phyloP scores from a whole-genome alignment of 768 basidiomycete species.

The Ramaria sp. region DNA sequence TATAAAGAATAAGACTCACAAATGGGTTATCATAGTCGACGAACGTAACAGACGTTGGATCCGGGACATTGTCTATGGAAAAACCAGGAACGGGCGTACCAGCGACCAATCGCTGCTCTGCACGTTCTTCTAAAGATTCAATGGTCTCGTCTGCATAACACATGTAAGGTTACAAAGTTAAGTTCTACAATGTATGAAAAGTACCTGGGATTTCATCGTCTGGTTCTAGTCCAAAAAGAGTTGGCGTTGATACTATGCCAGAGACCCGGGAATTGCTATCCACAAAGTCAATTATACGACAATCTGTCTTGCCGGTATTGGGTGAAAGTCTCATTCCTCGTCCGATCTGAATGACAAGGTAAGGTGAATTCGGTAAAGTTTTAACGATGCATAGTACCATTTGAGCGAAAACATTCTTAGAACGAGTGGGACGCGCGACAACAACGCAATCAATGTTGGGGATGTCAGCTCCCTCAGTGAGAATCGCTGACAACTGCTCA shows the following conservation, averaged over 20 bases:
- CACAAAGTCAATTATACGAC: slow-evolving; percentile 86
- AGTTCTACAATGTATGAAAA: slow-evolving; percentile 2
- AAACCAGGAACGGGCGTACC: slow-evolving; percentile 12
- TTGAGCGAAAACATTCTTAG: slow-evolving; percentile 81
- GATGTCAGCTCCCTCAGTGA: slow-evolving; percentile 92
- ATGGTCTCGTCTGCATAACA: slow-evolving; percentile 36
- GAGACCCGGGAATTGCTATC: slow-evolving; percentile 58
- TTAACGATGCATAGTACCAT: slow-evolving; percentile 46
- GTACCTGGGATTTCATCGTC: slow-evolving; percentile 53
- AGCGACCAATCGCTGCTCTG: slow-evolving; percentile 11
- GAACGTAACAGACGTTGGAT: slow-evolving; percentile 58
- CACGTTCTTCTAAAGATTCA: slow-evolving; percentile 35
- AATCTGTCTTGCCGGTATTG: slow-evolving; percentile 68
- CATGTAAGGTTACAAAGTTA: neutral
- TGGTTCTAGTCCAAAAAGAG: slow-evolving; percentile 80
- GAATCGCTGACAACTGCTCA: slow-evolving; percentile 41
- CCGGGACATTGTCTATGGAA: slow-evolving; percentile 29
- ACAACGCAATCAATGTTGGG: slow-evolving; percentile 90
- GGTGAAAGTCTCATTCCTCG: slow-evolving; percentile 85
- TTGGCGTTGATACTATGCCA: slow-evolving; percentile 70
- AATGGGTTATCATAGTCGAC: slow-evolving; percentile 71
- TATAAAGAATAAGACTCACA: slow-evolving; percentile 10
- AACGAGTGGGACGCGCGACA: slow-evolving; percentile 80
- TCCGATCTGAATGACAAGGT: slow-evolving; percentile 50
- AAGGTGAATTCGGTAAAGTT: neutral